Base-by-base conservation (phyloP, 164 flowering plant genomes). In the Piper betle region DNA sequence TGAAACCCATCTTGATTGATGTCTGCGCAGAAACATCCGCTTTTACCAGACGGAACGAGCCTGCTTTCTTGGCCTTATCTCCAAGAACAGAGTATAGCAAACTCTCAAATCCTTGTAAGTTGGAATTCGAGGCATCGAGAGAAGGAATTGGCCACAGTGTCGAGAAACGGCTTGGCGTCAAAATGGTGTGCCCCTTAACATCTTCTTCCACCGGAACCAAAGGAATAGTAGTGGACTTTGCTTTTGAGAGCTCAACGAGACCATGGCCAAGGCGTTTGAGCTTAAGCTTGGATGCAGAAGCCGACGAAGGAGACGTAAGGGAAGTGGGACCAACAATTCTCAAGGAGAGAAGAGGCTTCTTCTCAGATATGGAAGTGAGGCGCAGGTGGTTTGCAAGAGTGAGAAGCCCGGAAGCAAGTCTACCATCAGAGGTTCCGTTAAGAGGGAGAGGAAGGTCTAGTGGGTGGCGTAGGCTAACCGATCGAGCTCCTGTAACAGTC, bases 201-300 rank as follows among this genome's bases (percentile, higher is more conserved):
- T 37, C 48, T n/a, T 37, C 48, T n/a, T 7, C 60, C 9, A 40
- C 39, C n/a, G 84, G 50, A 16, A 74, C 43, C 58, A 74, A 56
- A 16, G 73, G 77, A 17, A 39, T 13, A 42, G 64, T 39, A 12
- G 33, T 25, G 33, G 74, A 57, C 60, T 73, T 74, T 37, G 67
- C 53, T 53, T 78, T 80, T 1, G 97, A 90, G 39, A 93, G 67
- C 70, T 93, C 95, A 57, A 93, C 89, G 1, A 84, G 93, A 15
- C 97, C 97, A 2, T 92, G 97, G 0, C 91, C 99, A 10, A 90
- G 82, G 33, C 93, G 94, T 68, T 85, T 93, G 15, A 93, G 95
- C 76, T 86, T 90, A 50, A 90, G 90, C 73, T 64, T 81, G 72
- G 73, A 79, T 18, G 90, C 73, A 8, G 88, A 13, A 3, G 85